phyloP scores from a whole-genome alignment of 83 land plant genomes.

The Thuja plicata region DNA sequence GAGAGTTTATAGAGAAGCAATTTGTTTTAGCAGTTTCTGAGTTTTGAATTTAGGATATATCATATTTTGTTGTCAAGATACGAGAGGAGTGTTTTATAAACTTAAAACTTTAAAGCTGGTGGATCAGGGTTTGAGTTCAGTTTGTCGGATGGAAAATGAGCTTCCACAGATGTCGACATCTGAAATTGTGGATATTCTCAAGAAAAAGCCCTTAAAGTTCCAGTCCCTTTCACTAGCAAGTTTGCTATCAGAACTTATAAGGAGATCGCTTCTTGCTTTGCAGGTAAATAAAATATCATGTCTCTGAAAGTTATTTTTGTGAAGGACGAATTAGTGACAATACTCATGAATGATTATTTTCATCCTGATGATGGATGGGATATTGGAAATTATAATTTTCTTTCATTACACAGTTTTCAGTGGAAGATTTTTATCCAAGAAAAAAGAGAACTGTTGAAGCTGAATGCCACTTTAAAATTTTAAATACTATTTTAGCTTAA shows the following conservation, averaged over 20 bases:
- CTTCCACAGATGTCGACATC: neutral
- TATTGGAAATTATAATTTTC: neutral
- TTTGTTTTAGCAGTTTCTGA: neutral
- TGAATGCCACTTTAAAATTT: no score
- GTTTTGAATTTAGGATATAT: neutral
- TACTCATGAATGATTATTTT: neutral
- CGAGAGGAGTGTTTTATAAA: neutral
- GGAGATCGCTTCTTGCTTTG: slow-evolving; percentile 11
- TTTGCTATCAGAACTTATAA: neutral
- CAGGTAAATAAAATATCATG: neutral
- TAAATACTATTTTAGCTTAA: no score
- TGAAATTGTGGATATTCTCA: slow-evolving; percentile 7
- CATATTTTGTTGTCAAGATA: neutral
- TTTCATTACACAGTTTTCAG: neutral
- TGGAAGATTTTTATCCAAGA: no score
- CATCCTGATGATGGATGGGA: neutral
- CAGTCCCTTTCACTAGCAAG: neutral
- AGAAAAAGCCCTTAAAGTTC: slow-evolving; percentile 7
- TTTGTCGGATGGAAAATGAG: neutral
- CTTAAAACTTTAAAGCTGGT: neutral
- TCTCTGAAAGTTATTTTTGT: neutral
- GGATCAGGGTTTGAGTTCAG: neutral
- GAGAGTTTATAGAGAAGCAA: neutral
- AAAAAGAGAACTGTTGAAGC: neutral
- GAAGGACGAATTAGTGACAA: neutral